These are phyloP conservation scores for Zalaria sp. DNA, from an alignment of 2,329 filamentous ascomycete species.

Conservation along the genomic window DNA sequence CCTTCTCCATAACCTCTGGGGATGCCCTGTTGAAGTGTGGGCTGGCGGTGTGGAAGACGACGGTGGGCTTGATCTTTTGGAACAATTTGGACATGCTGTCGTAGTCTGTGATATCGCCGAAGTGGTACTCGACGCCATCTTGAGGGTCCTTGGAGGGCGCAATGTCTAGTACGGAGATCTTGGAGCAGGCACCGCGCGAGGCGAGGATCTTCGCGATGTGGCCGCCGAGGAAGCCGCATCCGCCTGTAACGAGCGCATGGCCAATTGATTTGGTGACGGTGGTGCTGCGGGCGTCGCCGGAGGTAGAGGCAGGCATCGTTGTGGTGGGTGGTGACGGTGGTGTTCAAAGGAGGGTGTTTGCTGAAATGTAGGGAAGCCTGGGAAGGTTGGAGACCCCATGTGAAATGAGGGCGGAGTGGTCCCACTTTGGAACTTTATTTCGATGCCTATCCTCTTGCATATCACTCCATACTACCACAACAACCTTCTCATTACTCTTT, in stretches of 20 bases:
- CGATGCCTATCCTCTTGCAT: too few species aligned
- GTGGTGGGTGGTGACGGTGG: not conserved
- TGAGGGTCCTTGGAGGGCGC: constrained; percentile 25
- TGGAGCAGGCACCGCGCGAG: constrained; percentile 24
- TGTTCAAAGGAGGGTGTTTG: too few species aligned
- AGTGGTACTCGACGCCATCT: constrained; percentile 32
- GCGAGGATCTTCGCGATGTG: constrained; percentile 36
- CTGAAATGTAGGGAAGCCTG: too few species aligned
- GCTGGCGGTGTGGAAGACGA: constrained; percentile 37
- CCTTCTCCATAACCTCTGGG: constrained; percentile 30
- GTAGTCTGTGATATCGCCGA: constrained; percentile 34
- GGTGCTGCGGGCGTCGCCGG: not conserved
- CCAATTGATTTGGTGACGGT: constrained; percentile 20
- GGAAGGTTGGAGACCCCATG: too few species aligned
- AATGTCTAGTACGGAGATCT: constrained; percentile 34
- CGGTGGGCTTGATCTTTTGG: constrained; percentile 27
- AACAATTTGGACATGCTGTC: constrained; percentile 28
- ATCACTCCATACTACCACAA: too few species aligned
- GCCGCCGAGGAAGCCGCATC: constrained; percentile 36
- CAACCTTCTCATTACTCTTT: too few species aligned
- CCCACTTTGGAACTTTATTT: too few species aligned
- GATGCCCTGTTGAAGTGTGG: constrained; percentile 25
- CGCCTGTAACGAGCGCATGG: constrained; percentile 34
- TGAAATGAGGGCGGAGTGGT: too few species aligned
- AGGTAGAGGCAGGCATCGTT: not conserved